Evolutionary conservation across 129 eudicot genomes (phyloP), one percentile per base, ranked within the genome.

Genomic region (Rutidosis leptorrhynchoides): DNA sequence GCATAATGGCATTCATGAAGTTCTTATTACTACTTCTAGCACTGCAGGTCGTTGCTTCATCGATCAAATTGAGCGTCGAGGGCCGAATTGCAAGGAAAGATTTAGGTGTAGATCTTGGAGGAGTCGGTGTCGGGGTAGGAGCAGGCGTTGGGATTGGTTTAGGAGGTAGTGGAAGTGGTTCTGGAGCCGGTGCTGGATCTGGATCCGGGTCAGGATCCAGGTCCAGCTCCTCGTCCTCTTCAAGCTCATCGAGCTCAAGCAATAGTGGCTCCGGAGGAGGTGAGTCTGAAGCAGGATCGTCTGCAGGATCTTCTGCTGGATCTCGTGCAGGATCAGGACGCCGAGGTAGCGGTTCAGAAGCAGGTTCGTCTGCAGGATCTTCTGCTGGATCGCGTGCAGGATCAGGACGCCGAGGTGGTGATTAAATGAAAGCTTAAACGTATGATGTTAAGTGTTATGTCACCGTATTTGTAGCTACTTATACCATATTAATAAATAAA

Each of bases 111-210:
- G 83, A 75, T 57, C 74, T 84, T 27, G 88, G 90, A 58, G 85
- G 79, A 1, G 65, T 81, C 12, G 85, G 85, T 20, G 71, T 79
- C 0, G 89, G 92, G 24, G 60, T 72, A 26, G 96, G 96, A 22
- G 74, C 77, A 7, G 89, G 88, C 37, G 68, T 76, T 23, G 92
- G 90, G 64, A 32, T 87, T 2, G 95, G 90, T 27, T 61, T 84
- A 63, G 89, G 94, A 5, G 86, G 83, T 3, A 70, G 82, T 10
- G 82, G 89, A 27, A 67, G 80, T 15, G 79, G 89, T 28, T 74
- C 84, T 0, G 86, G 89, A 17, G 74, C 89, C 6, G 94, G 94
- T 4, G 71, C 89, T 9, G 89, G 83, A 16, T 49, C 94, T 3
- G 82, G 94, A 20, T 69, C 89, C 0, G 77, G 89, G 3, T 86